Conservation (phyloP, 2,329 filamentous ascomycete species). For the Pseudopyrenochaeta lycopersici region DNA sequence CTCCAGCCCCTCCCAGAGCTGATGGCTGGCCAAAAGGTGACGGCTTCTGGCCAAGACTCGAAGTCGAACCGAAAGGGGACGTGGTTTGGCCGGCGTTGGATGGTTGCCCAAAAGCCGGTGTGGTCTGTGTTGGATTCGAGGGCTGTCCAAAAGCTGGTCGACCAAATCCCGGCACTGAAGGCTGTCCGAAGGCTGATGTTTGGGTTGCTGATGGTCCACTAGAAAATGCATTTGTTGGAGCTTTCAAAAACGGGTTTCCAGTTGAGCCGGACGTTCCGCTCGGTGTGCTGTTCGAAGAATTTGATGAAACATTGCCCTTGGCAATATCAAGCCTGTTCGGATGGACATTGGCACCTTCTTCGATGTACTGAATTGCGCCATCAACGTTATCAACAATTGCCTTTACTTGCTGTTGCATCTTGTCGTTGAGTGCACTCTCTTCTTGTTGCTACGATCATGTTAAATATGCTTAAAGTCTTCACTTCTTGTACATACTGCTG, state of each 20-base stretch:
- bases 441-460: conserved; percentile 64
- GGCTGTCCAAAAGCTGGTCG: conserved; percentile 50
- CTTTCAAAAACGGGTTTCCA: conserved; percentile 38
- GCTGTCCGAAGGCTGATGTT: conserved; percentile 51
- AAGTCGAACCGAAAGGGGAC: conserved; percentile 52
- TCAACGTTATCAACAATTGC: conserved; percentile 73
- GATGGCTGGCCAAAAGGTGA: conserved; percentile 44
- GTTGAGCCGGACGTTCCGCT: conserved; percentile 11
- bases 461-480: conserved; percentile 6
- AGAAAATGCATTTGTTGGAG: conserved; percentile 3
- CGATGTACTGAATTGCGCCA: conserved; percentile 64
- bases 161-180: conserved; percentile 29
- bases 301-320: conserved; percentile 27
- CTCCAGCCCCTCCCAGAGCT: conserved; percentile 32
- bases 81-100: conserved; percentile 21
- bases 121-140: conserved; percentile 28
- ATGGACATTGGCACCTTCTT: conserved; percentile 46
- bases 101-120: conserved; percentile 36
- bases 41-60: conserved; percentile 32
- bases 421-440: conserved; percentile 68
- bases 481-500: conserved; percentile 55
- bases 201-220: not conserved
- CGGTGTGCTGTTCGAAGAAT: conserved; percentile 8
- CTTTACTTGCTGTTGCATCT: conserved; percentile 74
- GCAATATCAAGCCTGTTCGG: conserved; percentile 46